Base-by-base conservation (phyloP, 1,139 yeast species). In the Hyphopichia khmerensis region DNA sequence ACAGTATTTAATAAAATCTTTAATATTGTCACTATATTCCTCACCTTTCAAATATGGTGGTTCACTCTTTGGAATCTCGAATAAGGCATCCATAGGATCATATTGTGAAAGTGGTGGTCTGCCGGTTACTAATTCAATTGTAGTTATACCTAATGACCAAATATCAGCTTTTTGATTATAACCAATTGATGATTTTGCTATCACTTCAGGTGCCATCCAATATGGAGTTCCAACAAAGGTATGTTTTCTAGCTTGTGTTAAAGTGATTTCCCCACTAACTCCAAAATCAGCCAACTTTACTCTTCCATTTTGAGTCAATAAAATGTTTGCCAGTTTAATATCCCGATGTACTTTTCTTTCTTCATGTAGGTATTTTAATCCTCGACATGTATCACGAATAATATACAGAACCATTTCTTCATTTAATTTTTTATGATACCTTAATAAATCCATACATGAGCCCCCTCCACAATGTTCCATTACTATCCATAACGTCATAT, bases 391-490 rank as follows among this genome's bases (percentile, higher is more conserved):
- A 37, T 78, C 84, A 42, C 78, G 65, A 38, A 83, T 69, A 19
- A 87, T 79, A 49, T 68, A 80, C 3, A 87, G 75, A 4, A 80
- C 80, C 14, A 76, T 69, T 3, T 72, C 72, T 52, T 87, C 96
- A 17, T 70, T 70, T 36, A 88, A 61, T 36, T 63, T 69, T 41
- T 74, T 77, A 47, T 71, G 73, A 42, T 70, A 70, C 51, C 74
- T 79, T 30, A 85, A 56, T 48, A 90, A 69, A 55, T 89, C 96
- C 1, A 88, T 77, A 61, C 96, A 87, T 2, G 96, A 87, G 0
- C 96, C 96, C 18, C 95, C 96, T 11, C 91, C 95, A 63, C 97
- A 90, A 58, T 78, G 87, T 59, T 90, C 97, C 96, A 90, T 87
- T 4, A 87, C 85, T 40, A 90, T 87, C 83, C 91, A 89, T 83